Percentiles rank a stretch among this genome's conserved stretches.
These are phyloP conservation scores for Calonectria montana DNA, from an alignment of 2,329 filamentous ascomycete species.

Conservation along the genomic window DNA sequence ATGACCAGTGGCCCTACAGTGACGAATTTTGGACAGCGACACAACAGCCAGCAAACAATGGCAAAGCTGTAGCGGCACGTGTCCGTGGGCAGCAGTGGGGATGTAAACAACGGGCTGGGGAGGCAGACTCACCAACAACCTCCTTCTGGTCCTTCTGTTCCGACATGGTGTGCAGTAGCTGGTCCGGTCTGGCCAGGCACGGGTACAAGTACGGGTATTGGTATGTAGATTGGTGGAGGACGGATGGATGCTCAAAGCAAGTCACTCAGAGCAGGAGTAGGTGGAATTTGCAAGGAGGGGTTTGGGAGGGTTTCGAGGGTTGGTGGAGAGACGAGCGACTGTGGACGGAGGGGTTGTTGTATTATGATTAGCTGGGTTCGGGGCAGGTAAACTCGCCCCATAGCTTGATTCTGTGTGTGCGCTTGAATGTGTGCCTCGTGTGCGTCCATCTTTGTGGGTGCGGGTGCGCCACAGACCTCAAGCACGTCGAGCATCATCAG, in stretches of 20 bases:
- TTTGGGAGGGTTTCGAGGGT: conserved; percentile 38
- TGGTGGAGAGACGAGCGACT: conserved; percentile 29
- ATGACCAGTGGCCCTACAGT: conserved; percentile 28
- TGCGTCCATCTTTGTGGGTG: conserved; percentile 24
- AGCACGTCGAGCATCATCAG: conserved; percentile 10
- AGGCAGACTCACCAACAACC: conserved; percentile 50
- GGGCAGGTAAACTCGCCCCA: conserved; percentile 22
- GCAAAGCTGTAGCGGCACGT: background rate
- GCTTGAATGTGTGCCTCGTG: conserved; percentile 31
- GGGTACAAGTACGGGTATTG: conserved; percentile 9
- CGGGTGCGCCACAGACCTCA: conserved; percentile 19
- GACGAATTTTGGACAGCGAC: conserved; percentile 12
- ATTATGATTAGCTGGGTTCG: conserved; percentile 26
- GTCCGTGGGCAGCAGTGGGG: background rate
- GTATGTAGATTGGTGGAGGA: conserved; percentile 22
- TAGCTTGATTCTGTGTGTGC: conserved; percentile 26
- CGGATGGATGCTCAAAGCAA: conserved; percentile 38
- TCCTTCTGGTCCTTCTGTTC: conserved; percentile 54
- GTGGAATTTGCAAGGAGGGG: conserved; percentile 43
- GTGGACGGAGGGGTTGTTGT: conserved; percentile 26
- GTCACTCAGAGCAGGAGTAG: conserved; percentile 34
- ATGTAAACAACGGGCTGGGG: background rate
- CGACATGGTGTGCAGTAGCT: conserved; percentile 54
- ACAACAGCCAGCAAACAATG: background rate
- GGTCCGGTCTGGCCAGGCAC: conserved; percentile 12